Conservation (phyloP, 2,329 filamentous ascomycete species). For the Penicillium sp. region DNA sequence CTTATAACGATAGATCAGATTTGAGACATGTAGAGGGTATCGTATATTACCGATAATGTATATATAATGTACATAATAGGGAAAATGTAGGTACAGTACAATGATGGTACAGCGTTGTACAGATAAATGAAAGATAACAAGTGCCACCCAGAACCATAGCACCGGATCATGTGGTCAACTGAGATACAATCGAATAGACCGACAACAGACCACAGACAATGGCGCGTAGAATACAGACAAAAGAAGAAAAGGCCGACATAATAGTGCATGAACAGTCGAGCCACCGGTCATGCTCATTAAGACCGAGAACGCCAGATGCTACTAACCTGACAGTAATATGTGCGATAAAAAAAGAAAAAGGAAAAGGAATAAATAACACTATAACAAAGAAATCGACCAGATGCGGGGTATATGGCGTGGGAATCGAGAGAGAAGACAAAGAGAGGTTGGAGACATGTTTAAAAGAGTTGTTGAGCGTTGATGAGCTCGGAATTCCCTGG, state of each 20-base stretch:
- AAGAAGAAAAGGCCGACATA: constrained; percentile 1
- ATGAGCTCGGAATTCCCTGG: constrained; percentile 33
- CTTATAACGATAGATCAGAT: background rate
- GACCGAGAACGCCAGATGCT: constrained; percentile 6
- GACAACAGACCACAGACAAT: background rate
- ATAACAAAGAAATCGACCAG: constrained; percentile 17
- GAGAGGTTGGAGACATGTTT: constrained; percentile 6
- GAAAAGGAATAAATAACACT: constrained; percentile 3
- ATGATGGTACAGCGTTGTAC: background rate
- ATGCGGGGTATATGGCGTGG: constrained; percentile 26
- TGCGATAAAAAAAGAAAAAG: constrained; percentile 5
- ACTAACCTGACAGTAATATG: constrained; percentile 3
- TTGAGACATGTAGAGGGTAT: background rate
- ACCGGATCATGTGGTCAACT: constrained; percentile 1
- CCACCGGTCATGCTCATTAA: constrained; percentile 10
- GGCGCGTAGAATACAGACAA: background rate
- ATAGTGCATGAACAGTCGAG: constrained; percentile 1
- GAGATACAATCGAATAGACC: background rate
- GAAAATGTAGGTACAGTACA: background rate
- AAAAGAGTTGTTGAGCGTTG: constrained; percentile 37
- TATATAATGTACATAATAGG: constrained; percentile 1
- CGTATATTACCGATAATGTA: constrained; percentile 1
- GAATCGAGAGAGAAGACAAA: constrained; percentile 4
- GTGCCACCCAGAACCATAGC: constrained; percentile 3
- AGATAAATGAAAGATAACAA: background rate